These are phyloP conservation scores for Tuber microsphaerosporum DNA, from an alignment of 495 filamentous ascomycete genomes.

Conservation along the genomic window DNA sequence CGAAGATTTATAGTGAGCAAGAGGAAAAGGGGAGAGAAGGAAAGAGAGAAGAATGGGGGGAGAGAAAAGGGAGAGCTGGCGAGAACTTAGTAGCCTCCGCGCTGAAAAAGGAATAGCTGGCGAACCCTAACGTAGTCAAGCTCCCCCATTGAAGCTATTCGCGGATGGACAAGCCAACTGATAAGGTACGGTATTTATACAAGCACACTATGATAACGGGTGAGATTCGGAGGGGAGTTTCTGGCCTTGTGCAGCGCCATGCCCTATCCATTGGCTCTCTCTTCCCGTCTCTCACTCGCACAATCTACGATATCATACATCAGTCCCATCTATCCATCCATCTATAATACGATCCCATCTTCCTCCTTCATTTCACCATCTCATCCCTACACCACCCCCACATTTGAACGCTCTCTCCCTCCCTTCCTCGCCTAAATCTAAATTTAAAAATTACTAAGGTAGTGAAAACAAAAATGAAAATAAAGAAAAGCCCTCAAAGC, in stretches of 20 bases:
- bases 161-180: background rate
- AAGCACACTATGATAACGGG: background rate
- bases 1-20: slow-evolving; percentile 9
- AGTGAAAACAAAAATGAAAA: too few species aligned
- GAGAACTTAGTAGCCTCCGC: background rate
- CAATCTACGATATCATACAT: background rate
- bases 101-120: slow-evolving; percentile 5
- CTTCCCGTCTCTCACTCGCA: background rate
- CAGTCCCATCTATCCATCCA: background rate
- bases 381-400: background rate
- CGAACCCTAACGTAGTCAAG: background rate
- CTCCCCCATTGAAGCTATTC: background rate
- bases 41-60: slow-evolving; percentile 8
- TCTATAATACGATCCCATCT: too few species aligned
- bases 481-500: too few species aligned
- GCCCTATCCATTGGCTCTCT: background rate
- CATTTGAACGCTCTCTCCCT: background rate
- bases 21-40: background rate
- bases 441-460: background rate
- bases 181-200: background rate
- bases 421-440: background rate
- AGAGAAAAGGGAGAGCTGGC: slow-evolving; percentile 5
- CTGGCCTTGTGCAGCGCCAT: background rate
- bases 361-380: background rate
- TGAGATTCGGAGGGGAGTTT: background rate